Conservation (phyloP, 179 eudicot genomes). For the Beta lomatogona region DNA sequence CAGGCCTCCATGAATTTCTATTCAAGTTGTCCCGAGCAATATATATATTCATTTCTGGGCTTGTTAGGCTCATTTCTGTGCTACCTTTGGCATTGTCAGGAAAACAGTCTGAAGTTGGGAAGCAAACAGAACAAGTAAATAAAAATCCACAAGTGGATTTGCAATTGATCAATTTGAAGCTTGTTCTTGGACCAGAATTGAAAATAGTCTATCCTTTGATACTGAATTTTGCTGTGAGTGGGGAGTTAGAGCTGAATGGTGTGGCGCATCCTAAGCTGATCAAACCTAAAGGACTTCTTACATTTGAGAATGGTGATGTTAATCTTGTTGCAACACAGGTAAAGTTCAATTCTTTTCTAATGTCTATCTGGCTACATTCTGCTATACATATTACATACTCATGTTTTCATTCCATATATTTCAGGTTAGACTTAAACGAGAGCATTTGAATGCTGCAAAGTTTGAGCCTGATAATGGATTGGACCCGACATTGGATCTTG, state of each 20-base stretch:
- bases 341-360: slow-evolving; percentile 16
- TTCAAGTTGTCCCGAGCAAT: neutral
- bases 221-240: slow-evolving; percentile 96
- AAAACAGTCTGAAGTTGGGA: slow-evolving; percentile 67
- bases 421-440: slow-evolving; percentile 93
- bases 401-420: slow-evolving; percentile 19
- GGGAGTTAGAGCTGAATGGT: slow-evolving; percentile 93
- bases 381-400: slow-evolving; percentile 11
- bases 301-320: slow-evolving; percentile 96
- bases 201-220: slow-evolving; percentile 92
- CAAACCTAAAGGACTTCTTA: slow-evolving; percentile 88
- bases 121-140: slow-evolving; percentile 67
- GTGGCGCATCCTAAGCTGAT: slow-evolving; percentile 90
- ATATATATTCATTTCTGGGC: neutral
- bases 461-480: slow-evolving; percentile 97
- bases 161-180: slow-evolving; percentile 74
- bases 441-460: slow-evolving; percentile 93
- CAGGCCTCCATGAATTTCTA: neutral
- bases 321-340: slow-evolving; percentile 99
- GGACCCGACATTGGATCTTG: slow-evolving; percentile 91
- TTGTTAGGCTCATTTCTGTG: slow-evolving; percentile 15
- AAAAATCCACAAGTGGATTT: slow-evolving; percentile 80
- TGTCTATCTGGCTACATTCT: slow-evolving; percentile 13
- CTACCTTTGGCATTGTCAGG: slow-evolving; percentile 46
- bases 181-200: slow-evolving; percentile 92